phyloP scores from a whole-genome alignment of 1,139 yeast genomes.

The Sugiyamaella neomexicana region DNA sequence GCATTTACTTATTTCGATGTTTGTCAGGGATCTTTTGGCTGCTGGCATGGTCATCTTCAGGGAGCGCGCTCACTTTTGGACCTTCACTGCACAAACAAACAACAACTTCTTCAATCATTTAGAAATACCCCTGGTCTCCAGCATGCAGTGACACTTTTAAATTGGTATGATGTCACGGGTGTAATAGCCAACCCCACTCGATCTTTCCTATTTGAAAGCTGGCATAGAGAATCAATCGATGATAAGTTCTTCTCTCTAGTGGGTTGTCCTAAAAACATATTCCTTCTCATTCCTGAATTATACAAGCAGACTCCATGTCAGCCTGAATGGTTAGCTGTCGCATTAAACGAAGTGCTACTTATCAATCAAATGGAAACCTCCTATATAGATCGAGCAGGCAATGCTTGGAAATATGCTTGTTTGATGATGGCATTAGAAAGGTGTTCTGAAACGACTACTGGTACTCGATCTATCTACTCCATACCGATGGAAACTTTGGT shows the following conservation, averaged over 20 bases:
- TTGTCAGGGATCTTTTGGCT: conserved; percentile 29
- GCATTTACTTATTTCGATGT: conserved; percentile 31
- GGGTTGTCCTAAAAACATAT: conserved; percentile 27
- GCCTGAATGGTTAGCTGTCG: conserved; percentile 9
- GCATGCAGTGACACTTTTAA: conserved; percentile 29
- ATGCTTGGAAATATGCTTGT: conserved; percentile 27
- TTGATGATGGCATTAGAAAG: conserved; percentile 23
- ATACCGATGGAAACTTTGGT: conserved; percentile 21
- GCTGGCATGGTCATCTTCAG: conserved; percentile 27
- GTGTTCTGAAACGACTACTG: background rate
- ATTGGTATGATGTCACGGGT: conserved; percentile 32
- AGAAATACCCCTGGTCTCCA: conserved; percentile 27
- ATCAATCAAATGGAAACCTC: conserved; percentile 15
- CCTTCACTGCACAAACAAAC: conserved; percentile 24
- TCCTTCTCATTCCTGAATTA: conserved; percentile 22
- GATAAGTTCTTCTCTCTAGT: conserved; percentile 26
- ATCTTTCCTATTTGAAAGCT: conserved; percentile 26
- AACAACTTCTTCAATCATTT: conserved; percentile 19
- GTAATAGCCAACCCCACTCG: conserved; percentile 24
- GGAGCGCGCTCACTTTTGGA: conserved; percentile 30
- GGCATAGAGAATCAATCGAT: conserved; percentile 30
- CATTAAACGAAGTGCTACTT: conserved; percentile 20
- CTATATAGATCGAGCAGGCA: conserved; percentile 16
- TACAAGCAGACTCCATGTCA: conserved; percentile 13
- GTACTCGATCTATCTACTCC: background rate